Conservation (phyloP, 805 yeast genomes). For the Clavispora phyllophila region DNA sequence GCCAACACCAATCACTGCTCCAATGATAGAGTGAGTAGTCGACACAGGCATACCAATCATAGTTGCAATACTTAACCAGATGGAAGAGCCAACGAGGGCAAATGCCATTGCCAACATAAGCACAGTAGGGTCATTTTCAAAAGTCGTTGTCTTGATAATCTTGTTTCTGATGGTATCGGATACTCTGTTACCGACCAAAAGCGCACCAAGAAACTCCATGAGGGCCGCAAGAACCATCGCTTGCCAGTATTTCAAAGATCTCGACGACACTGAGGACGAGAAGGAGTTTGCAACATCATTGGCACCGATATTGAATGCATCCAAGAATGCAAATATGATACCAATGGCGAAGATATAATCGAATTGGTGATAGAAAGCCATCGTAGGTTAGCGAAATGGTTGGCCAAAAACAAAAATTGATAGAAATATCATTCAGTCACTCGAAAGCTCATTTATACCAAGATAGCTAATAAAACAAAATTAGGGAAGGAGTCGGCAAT, state of each 20-base stretch:
- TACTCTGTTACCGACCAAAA: conserved; percentile 67
- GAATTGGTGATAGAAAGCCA: conserved; percentile 47
- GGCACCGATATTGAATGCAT: conserved; percentile 78
- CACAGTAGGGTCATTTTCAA: conserved; percentile 56
- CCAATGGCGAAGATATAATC: conserved; percentile 68
- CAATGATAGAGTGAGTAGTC: conserved; percentile 75
- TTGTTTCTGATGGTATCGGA: conserved; percentile 66
- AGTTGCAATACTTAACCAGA: conserved; percentile 68
- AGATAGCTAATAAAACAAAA: neutral
- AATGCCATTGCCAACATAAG: conserved; percentile 71
- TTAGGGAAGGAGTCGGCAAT: neutral
- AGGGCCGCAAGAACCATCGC: conserved; percentile 69
- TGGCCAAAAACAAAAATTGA: neutral
- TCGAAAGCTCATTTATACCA: no score
- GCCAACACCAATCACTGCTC: conserved; percentile 70
- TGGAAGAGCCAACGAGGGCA: conserved; percentile 69
- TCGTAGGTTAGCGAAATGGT: conserved; percentile 1
- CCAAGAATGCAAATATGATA: conserved; percentile 67
- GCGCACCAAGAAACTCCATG: conserved; percentile 73
- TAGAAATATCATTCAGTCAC: no score
- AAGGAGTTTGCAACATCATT: conserved; percentile 80
- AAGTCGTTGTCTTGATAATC: conserved; percentile 50
- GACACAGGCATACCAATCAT: conserved; percentile 71
- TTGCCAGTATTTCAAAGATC: conserved; percentile 66
- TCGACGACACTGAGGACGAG: conserved; percentile 70